Evolutionary conservation across 805 yeast species (phyloP), one percentile per base, ranked within the genome.

Genomic region (Kodamaea sagamina): DNA sequence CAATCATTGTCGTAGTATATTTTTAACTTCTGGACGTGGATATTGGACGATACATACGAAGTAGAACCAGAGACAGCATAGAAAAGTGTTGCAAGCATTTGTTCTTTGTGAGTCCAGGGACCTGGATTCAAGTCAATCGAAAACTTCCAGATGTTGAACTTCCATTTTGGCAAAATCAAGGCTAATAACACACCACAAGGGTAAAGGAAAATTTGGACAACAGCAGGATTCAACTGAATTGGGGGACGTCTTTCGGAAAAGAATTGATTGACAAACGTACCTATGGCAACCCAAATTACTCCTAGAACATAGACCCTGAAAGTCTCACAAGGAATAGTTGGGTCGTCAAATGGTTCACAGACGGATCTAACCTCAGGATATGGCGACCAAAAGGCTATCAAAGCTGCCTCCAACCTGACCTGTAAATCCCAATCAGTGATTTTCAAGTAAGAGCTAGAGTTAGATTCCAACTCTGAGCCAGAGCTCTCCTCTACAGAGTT

Each of bases 101-200:
- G 88, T 53, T 82, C 87, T 54, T 82, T 82, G 50, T 59, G 67
- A 21, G 71, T 65, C 83, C 85, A 83, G 10, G 84, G 83, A 11
- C 86, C 84, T 2, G 83, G 84, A 56, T 79, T 79, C 42, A 81
- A 57, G 7, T 49, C 53, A 71, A 66, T 47, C 61, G 53, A 48
- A 69, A 63, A 21, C 52, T 62, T 39, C 80, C 53, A 54, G 26
- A 57, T 47, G 21, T 42, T 48, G 39, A 55, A 43, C 31, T 47
- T 51, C 56, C 55, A 54, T 42, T 72, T 69, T 7, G 79, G 78
- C 18, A 71, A 46, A n/a, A 66, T 62, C 24, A 35, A 42, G 7
- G 51, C 52, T 43, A 50, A 63, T 1, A 71, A 48, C 35, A 49
- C 50, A 51, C 81, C 80, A 54, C 70, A 64, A 32, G 78, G 77